Base-by-base conservation (phyloP, 164 flowering plant species). In the Macadamia tetraphylla region DNA sequence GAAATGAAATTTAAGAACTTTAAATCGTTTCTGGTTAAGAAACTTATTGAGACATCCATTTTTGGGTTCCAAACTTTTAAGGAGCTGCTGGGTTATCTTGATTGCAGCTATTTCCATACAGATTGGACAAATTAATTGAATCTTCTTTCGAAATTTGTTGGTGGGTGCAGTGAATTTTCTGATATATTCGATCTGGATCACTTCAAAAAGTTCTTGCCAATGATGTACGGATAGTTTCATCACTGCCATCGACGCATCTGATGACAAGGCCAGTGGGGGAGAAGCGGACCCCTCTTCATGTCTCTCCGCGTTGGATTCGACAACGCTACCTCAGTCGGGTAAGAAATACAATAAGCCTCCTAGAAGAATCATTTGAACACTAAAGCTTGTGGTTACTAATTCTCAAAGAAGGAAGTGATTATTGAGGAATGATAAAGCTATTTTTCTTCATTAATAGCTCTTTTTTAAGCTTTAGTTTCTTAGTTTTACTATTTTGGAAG, bases 151-250 rank as follows among this genome's bases (percentile, higher is more conserved):
- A 31, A 29, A 40, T 29, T 62, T 66, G 23, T 62, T 63, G 9
- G 23, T 65, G 60, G 67, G 40, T 77, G 82, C 86, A 94, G 98
- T 79, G 98, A 94, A 70, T 94, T 94, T 68, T 78, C 91, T 70
- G 98, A 94, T 81, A 94, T 94, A 68, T 94, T 94, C 73, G 98
- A 94, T 76, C 70, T 89, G 85, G 94, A 89, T 67, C 94, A 94
- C 67, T 94, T 94, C 85, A 94, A 88, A 85, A 64, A 29, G 84
- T 78, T 42, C 87, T 94, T 56, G 90, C 83, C 0, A 35, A 88
- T 69, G 96, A 94, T 79, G 94, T 94, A 0, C 71, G 85, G 23
- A 67, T 94, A 52, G 91, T 94, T 67, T 89, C 97, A 11, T 88
- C 98, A 15, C 81, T 95, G 62, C 99, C 99, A 1, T 91, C 99